phyloP scores from a whole-genome alignment of 306 rosid species.

The Cucurbita argyrosperma region DNA sequence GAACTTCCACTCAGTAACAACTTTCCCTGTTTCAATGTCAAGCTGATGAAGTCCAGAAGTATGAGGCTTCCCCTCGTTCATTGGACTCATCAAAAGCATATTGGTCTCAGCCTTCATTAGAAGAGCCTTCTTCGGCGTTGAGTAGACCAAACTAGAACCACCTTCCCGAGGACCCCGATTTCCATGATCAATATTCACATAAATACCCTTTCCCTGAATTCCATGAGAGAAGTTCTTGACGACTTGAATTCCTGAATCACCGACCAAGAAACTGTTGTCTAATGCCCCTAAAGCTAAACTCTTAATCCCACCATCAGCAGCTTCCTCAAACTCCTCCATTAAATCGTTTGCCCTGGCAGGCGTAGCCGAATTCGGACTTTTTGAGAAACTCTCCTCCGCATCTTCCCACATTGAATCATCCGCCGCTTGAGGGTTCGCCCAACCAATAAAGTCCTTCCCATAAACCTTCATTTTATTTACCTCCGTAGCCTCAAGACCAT shows the following conservation, averaged over 20 bases:
- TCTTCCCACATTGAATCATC: conserved; percentile 98
- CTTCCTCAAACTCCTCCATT: conserved; percentile 88
- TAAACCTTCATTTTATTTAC: conserved; percentile 58
- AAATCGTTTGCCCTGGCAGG: conserved; percentile 46
- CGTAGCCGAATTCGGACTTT: conserved; percentile 46
- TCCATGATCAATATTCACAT: conserved; percentile 54
- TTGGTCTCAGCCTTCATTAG: conserved; percentile 88
- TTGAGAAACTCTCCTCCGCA: conserved; percentile 48
- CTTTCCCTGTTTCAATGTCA: conserved; percentile 80
- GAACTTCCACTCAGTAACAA: conserved; percentile 87
- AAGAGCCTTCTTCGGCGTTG: conserved; percentile 76
- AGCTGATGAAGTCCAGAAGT: conserved; percentile 75
- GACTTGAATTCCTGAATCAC: conserved; percentile 81
- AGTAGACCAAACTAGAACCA: conserved; percentile 19
- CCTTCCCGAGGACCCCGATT: conserved; percentile 7
- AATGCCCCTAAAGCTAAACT: conserved; percentile 90
- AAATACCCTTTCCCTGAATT: conserved; percentile 86
- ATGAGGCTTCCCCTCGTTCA: conserved; percentile 53
- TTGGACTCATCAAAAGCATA: conserved; percentile 98
- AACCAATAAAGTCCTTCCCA: conserved; percentile 79
- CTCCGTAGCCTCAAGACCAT: conserved; percentile 56
- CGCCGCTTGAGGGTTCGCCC: conserved; percentile 78
- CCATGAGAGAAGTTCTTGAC: conserved; percentile 77
- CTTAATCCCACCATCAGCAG: conserved; percentile 69
- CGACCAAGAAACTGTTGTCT: conserved; percentile 85